Base-by-base conservation (phyloP, 192 early-diverging fungal genomes). In the Mortierella claussenii region DNA sequence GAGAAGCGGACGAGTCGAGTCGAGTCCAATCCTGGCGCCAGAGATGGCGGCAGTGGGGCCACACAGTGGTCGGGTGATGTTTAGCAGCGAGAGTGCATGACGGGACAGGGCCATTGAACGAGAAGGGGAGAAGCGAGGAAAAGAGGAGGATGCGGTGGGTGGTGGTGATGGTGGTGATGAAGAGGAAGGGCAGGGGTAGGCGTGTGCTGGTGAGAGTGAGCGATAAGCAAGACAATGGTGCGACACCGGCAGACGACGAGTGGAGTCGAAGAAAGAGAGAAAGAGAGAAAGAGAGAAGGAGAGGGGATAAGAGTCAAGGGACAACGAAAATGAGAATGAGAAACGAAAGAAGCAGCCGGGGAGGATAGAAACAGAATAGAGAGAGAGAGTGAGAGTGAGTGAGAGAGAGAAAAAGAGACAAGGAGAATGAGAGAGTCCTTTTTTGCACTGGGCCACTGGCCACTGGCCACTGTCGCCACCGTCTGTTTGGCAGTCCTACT, bases 81-180 rank as follows among this genome's bases (percentile, higher is more conserved):
- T 21, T 5, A 40, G 47, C 55, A 58, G 59, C 15, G 59, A 61
- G 15, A 49, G 21, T 12, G 47, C 13, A 43, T 57, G 55, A 36
- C 55, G 32, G 55, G 47, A 32, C 20, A 71, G 45, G 53, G 26
- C 17, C 69, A 62, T 71, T 62, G 61, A 59, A 52, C 30, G 49
- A n/a, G 18, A 12, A 26, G 36, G 27, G 55, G 40, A 18, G 10
- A 33, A 27, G 27, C 23, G 21, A 62, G 27, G 15, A 1, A 40
- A 28, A 34, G 15, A 42, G 17, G 33, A n/a, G n/a, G n/a, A n/a
- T n/a, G n/a, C n/a, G n/a, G n/a, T n/a, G n/a, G n/a, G n/a, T n/a
- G n/a, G 36, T 42, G 23, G 42, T 37, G 15, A 34, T 13, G 2
- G 20, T 12, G 26, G 28, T 12, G 30, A 11, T 28, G 30, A 32